Evolutionary conservation across 208 protist species (phyloP), one percentile per base, ranked within the genome.

Genomic region (Wallacemonas sp.): DNA sequence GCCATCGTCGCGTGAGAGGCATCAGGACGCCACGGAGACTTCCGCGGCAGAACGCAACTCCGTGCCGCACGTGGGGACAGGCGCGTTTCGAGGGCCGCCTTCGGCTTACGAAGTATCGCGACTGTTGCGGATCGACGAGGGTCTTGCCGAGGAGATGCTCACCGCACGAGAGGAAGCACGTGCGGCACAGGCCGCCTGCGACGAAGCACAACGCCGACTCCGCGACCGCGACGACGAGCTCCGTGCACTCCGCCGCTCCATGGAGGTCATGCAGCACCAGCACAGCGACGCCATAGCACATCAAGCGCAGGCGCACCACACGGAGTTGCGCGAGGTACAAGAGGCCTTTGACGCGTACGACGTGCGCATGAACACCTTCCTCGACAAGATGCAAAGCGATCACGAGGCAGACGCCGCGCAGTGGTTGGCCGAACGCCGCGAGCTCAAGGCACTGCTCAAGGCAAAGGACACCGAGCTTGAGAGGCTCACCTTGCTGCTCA

Each of bases 321-420:
- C 54, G 13, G 81, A 87, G 39, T 54, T 87, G 45, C 59, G 66
- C 19, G 73, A 57, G 12, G 46, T 87, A 15, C 73, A 73, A 37
- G 68, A 60, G 12, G 81, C 81, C 15, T 87, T 87, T 52, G 70
- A 76, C 22, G 63, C 72, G 32, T 87, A 87, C 59, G 77, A 84
- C 54, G 37, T 41, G 2, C 58, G 75, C 30, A 81, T 87, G 70
- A 73, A 68, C 0, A 38, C 52, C 8, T 81, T 79, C 45, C 60
- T 83, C 12, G 74, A 76, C 12, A 64, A 73, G 52, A 45, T 87
- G 2, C 37, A 73, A 44, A 60, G 42, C 36, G 74, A 81, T 3
- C 71, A 71, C 19, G 71, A 73, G 38, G 57, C 55, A 6, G 80
- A 79, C 34, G 66, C 50, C 22, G 54, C 48, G 19, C 68, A 65